A percentile compares a stretch with the other conserved stretches of the same genome.
These are phyloP conservation scores for Aspergillus eucalypticola DNA, from an alignment of 2,329 filamentous ascomycete genomes.

Conservation along the genomic window DNA sequence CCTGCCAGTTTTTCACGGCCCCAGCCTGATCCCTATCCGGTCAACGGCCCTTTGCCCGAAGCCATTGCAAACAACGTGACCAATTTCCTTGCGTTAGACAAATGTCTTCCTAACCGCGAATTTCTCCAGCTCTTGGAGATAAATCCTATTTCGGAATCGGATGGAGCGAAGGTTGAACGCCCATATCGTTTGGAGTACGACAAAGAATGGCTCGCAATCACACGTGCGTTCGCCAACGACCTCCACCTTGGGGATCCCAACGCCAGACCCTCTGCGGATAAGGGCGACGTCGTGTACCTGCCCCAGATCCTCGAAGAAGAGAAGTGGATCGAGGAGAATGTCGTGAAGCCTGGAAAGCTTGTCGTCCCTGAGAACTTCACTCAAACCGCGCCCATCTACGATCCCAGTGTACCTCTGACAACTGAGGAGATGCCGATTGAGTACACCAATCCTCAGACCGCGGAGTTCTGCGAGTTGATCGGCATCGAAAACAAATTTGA, in stretches of 20 bases:
- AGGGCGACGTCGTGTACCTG: conserved; percentile 68
- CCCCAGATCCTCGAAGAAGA: conserved; percentile 68
- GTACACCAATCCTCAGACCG: conserved; percentile 85
- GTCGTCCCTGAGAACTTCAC: conserved; percentile 76
- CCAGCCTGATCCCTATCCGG: conserved; percentile 36
- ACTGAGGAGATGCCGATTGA: conserved; percentile 69
- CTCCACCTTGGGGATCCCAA: conserved; percentile 64
- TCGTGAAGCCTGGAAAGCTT: conserved; percentile 65
- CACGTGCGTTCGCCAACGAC: conserved; percentile 71
- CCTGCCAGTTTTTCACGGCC: conserved; percentile 69
- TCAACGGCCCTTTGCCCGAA: conserved; percentile 66
- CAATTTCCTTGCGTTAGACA: conserved; percentile 86
- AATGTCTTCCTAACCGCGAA: conserved; percentile 75
- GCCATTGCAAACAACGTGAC: conserved; percentile 77
- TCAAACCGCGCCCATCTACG: conserved; percentile 71
- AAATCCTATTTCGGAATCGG: conserved; percentile 46
- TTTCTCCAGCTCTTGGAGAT: conserved; percentile 80
- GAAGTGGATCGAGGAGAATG: conserved; percentile 76
- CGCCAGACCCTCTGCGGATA: conserved; percentile 58
- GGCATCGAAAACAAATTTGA: conserved; percentile 76
- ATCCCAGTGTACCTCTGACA: conserved; percentile 57
- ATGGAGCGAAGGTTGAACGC: conserved; percentile 27
- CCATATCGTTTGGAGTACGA: conserved; percentile 75
- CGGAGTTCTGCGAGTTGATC: conserved; percentile 75
- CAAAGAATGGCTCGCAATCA: conserved; percentile 93